phyloP scores from a whole-genome alignment of 2,329 filamentous ascomycete species.

The Diaporthe sp. region DNA sequence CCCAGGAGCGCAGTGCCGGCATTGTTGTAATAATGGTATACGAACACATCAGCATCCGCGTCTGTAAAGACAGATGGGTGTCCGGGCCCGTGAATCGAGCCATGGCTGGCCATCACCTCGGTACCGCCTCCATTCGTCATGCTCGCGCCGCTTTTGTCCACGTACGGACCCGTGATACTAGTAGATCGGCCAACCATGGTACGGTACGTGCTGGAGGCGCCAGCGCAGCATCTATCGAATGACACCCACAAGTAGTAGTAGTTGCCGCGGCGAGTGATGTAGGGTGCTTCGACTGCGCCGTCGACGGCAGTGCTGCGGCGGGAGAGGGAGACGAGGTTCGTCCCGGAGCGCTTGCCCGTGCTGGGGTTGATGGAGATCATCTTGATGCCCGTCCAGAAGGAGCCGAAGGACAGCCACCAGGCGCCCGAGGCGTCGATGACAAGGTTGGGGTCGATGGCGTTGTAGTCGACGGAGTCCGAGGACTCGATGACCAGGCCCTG shows the following conservation, averaged over 20 bases:
- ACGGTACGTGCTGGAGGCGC: constrained; percentile 3
- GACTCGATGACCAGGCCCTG: constrained; percentile 8
- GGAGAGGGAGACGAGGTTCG: not conserved
- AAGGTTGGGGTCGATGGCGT: constrained; percentile 14
- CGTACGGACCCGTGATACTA: constrained; percentile 5
- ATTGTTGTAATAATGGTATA: constrained; percentile 3
- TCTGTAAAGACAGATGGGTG: not conserved
- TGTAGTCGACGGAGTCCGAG: not conserved
- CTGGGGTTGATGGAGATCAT: constrained; percentile 2
- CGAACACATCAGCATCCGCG: not conserved
- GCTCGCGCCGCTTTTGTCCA: not conserved
- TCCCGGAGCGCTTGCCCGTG: constrained; percentile 10
- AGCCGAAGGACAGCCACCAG: not conserved
- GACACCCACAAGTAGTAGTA: constrained; percentile 13
- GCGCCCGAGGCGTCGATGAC: not conserved
- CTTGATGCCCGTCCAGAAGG: not conserved
- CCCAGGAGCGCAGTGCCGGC: not conserved
- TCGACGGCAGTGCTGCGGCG: not conserved
- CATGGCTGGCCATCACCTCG: constrained; percentile 1
- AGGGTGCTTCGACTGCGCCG: not conserved
- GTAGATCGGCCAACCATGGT: constrained; percentile 6
- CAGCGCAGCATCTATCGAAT: not conserved
- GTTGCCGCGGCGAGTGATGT: not conserved
- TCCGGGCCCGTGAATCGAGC: not conserved
- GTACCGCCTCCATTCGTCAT: constrained; percentile 5